Base-by-base conservation (phyloP, 2,329 filamentous ascomycete species). In the Fusarium sp. region DNA sequence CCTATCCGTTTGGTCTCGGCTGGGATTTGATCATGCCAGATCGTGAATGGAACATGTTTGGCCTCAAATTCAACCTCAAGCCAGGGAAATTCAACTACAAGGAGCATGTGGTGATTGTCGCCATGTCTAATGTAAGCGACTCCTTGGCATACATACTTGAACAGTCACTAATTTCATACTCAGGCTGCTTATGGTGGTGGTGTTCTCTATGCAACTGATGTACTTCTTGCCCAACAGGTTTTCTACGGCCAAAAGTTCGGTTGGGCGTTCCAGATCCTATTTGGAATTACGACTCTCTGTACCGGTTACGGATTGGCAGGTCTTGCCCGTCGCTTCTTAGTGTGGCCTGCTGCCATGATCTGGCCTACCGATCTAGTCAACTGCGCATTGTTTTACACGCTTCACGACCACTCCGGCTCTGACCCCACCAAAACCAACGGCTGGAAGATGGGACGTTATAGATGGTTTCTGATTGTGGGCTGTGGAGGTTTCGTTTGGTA, bases 361-460 rank as follows among this genome's bases (percentile, higher is more conserved):
- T 88, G 86, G 86, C 86, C 86, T 2, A 81, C 83, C 50, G 85
- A 85, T 21, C 77, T 88, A 14, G 86, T 87, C 60, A 87, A 85
- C 67, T 84, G 83, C 16, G 84, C 85, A 4, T 78, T 88, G 40
- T 83, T 88, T 72, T 80, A 83, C 65, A 83, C 80, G 41, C 79
- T 84, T 42, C 82, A 84, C 69, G 82, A 84, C 60, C 82, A 83
- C 71, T 79, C 80, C 5, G 77, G 76, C 16, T 82, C 82, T 8
- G 82, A 87, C 68, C 84, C 86, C 2, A 75, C 80, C 48, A 84
- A 84, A 56, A 83, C 83, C 25, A 85, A 82, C 72, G 89, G 90
- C 45, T 92, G 90, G 90, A 83, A 75, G 34, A 84, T 91, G 50
- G 85, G 87, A n/a, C 86, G 89, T 54, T 91, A 90, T 77, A 84